A percentile compares a stretch with the other conserved stretches of the same genome.
Conservation (phyloP, 192 early-diverging fungal genomes). For the Backusella mclennaniae region DNA sequence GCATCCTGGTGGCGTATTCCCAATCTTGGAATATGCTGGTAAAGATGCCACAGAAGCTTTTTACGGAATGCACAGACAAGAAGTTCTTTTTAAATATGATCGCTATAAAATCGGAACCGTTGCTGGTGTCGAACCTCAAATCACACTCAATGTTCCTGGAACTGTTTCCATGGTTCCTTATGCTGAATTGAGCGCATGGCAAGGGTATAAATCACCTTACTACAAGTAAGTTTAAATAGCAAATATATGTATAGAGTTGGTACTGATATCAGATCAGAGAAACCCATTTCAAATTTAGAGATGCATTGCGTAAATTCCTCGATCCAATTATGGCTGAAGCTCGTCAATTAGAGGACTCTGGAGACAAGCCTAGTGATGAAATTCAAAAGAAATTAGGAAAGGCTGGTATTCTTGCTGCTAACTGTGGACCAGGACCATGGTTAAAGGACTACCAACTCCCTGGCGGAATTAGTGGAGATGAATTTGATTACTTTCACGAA, state of each 20-base stretch:
- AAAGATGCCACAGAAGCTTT: slow-evolving; percentile 67
- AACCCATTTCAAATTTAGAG: slow-evolving; percentile 61
- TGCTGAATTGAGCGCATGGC: slow-evolving; percentile 71
- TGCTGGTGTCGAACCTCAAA: slow-evolving; percentile 39
- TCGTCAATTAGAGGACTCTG: slow-evolving; percentile 73
- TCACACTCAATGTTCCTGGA: slow-evolving; percentile 53
- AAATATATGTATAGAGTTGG: neutral
- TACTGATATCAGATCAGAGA: slow-evolving; percentile 48
- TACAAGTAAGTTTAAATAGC: slow-evolving; percentile 23
- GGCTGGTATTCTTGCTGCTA: slow-evolving; percentile 63
- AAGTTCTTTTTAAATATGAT: slow-evolving; percentile 66
- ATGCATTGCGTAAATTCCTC: slow-evolving; percentile 62
- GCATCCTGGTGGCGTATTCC: slow-evolving; percentile 55
- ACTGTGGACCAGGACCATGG: slow-evolving; percentile 54
- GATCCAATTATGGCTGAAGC: slow-evolving; percentile 70
- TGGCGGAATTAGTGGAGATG: slow-evolving; percentile 52
- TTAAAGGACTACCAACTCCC: slow-evolving; percentile 37
- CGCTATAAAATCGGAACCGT: slow-evolving; percentile 66
- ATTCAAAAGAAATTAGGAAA: slow-evolving; percentile 69
- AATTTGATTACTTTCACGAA: slow-evolving; percentile 74
- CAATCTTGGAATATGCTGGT: slow-evolving; percentile 76
- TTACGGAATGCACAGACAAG: slow-evolving; percentile 42
- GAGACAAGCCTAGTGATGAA: slow-evolving; percentile 62
- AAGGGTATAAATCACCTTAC: slow-evolving; percentile 35
- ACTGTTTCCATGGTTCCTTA: slow-evolving; percentile 65